phyloP scores from a whole-genome alignment of 2,329 filamentous ascomycete species.

The Pyricularia grisea region DNA sequence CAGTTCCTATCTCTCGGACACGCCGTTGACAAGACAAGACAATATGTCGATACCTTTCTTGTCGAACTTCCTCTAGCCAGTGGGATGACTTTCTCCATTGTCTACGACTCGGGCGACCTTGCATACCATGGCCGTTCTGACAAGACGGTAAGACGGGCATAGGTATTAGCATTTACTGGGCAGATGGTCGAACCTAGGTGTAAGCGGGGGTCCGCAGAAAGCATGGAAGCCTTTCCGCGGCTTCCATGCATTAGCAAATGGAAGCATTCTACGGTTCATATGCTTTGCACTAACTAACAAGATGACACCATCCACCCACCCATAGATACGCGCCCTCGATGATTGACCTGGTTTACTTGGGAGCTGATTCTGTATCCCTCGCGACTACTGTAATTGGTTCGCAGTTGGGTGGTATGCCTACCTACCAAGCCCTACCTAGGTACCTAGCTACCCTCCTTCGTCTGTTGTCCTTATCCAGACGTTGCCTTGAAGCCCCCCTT shows the following conservation, averaged over 20 bases:
- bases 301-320: background rate
- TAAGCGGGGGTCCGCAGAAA: background rate
- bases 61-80: too few relatives aligned
- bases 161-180: background rate
- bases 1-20: background rate
- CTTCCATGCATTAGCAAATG: constrained; percentile 5
- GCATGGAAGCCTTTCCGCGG: constrained; percentile 5
- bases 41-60: background rate
- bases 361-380: background rate
- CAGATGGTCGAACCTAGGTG: background rate
- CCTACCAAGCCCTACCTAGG: background rate
- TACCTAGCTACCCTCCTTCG: background rate
- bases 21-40: background rate
- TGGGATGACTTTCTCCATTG: background rate
- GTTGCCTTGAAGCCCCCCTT: background rate
- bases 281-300: background rate
- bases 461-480: background rate
- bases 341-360: background rate
- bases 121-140: background rate
- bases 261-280: background rate
- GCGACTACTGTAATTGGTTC: background rate
- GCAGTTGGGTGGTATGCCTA: background rate
- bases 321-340: background rate
- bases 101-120: background rate
- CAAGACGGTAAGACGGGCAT: background rate